phyloP scores from a whole-genome alignment of 2,329 filamentous ascomycete genomes.

The Fusarium concolor region DNA sequence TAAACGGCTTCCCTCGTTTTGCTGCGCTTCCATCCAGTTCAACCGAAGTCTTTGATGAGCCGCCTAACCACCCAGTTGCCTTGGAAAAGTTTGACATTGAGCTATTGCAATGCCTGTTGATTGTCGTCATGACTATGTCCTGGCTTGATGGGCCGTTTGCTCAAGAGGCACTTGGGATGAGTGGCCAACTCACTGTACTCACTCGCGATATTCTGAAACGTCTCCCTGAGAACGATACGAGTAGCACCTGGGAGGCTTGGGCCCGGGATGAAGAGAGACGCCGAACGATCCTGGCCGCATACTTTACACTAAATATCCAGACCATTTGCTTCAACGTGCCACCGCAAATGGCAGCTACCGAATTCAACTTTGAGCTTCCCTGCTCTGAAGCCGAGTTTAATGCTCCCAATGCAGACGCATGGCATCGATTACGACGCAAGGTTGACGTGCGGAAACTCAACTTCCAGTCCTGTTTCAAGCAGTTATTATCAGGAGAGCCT shows the following conservation, averaged over 20 bases:
- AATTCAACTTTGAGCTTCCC: background rate
- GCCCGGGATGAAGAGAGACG: background rate
- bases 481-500: background rate
- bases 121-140: slow-evolving; percentile 7
- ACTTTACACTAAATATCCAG: background rate
- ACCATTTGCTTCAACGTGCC: slow-evolving; percentile 3
- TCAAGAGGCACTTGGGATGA: background rate
- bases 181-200: background rate
- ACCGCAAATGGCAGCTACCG: background rate
- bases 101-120: background rate
- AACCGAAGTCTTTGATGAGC: background rate
- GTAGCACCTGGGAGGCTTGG: background rate
- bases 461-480: background rate
- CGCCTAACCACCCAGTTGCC: background rate
- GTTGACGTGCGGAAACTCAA: background rate
- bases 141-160: background rate
- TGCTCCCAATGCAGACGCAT: background rate
- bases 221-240: background rate
- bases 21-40: background rate
- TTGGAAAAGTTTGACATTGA: background rate
- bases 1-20: background rate
- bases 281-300: background rate
- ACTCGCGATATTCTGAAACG: background rate
- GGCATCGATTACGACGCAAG: background rate
- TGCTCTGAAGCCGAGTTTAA: slow-evolving; percentile 5